Conservation (phyloP, 768 basidiomycete genomes). For the Macrolepiota fuliginosa region DNA sequence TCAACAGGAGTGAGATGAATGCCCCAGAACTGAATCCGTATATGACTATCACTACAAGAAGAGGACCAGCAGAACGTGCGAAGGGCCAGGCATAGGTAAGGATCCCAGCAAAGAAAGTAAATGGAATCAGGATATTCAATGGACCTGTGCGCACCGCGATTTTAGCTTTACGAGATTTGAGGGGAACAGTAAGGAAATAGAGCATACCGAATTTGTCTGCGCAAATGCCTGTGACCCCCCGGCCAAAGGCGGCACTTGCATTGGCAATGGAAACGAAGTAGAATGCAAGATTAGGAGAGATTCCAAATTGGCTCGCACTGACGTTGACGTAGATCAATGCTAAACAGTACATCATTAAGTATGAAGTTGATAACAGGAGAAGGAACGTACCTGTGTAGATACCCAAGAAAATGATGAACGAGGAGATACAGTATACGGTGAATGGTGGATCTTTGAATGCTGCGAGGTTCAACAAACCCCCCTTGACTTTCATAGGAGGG, state of each 20-base stretch:
- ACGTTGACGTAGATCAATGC: slow-evolving; percentile 39
- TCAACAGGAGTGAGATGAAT: slow-evolving; percentile 53
- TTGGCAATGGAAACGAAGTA: slow-evolving; percentile 73
- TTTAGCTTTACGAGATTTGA: background rate
- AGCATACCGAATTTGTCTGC: slow-evolving; percentile 54
- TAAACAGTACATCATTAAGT: slow-evolving; percentile 23
- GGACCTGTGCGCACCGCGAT: slow-evolving; percentile 41
- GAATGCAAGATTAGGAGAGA: slow-evolving; percentile 50
- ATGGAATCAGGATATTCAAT: slow-evolving; percentile 68
- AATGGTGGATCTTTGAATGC: slow-evolving; percentile 55
- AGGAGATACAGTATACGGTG: slow-evolving; percentile 38
- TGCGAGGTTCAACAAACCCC: slow-evolving; percentile 43
- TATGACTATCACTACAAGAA: slow-evolving; percentile 53
- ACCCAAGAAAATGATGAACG: slow-evolving; percentile 47
- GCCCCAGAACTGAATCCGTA: slow-evolving; percentile 73
- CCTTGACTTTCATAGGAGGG: too few species aligned
- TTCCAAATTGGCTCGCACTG: slow-evolving; percentile 43
- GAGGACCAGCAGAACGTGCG: slow-evolving; percentile 36
- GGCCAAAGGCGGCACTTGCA: slow-evolving; percentile 60
- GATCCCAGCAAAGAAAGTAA: slow-evolving; percentile 53
- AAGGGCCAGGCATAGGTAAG: slow-evolving; percentile 76
- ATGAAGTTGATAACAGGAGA: background rate
- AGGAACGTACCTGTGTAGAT: slow-evolving; percentile 55
- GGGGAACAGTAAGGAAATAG: background rate
- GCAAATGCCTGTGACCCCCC: slow-evolving; percentile 50